Base-by-base conservation (phyloP, 2,329 filamentous ascomycete genomes). In the Pseudogymnoascus sp. region DNA sequence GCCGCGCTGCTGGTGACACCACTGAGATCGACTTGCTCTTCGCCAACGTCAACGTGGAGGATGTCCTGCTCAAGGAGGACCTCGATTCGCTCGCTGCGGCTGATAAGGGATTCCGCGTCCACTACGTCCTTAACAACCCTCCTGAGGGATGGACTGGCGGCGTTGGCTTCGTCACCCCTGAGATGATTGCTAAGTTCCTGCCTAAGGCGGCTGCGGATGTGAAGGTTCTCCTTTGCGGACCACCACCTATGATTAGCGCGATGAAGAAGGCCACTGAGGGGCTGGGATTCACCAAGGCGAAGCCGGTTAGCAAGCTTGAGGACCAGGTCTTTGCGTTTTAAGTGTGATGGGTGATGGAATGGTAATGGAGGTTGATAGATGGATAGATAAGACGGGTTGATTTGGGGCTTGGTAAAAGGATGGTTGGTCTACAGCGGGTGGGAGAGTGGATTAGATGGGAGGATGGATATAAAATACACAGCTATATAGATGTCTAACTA, bases 321-420 rank as follows among this genome's bases (percentile, higher is more conserved):
- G 95, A 99, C 77, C 95, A 97, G 78, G 91, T 99, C 70, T 99
- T 99, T 80, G 92, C 91, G 74, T 99, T 99, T 79, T 92, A 89
- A 62, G 12, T 61, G 34, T 26, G 11, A 3, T 40, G 18, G 29
- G n/a, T 4, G 29, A 36, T 34, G 11, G 51, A 21, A 57, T 21
- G 29, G 16, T 57, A 36, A 57, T 57, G 29, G 51, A 57, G 1
- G 51, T 57, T 16, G 29, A 57, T 34, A 57, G 26, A 57, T 57
- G 51, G 51, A 57, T 57, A 57, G 29, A 57, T 11, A 36, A 57
- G 51, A 21, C 16, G 29, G 16, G n/a, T 57, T 57, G 29, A 14
- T 57, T 34, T 34, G 51, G 29, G 11, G 51, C 10, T 11, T 57
- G 18, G 51, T 57, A 57, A 21, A 57, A 14, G 29, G n/a, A 21